Conservation (phyloP, 2,329 filamentous ascomycete genomes). For the Endoconidiophora laricicola region DNA sequence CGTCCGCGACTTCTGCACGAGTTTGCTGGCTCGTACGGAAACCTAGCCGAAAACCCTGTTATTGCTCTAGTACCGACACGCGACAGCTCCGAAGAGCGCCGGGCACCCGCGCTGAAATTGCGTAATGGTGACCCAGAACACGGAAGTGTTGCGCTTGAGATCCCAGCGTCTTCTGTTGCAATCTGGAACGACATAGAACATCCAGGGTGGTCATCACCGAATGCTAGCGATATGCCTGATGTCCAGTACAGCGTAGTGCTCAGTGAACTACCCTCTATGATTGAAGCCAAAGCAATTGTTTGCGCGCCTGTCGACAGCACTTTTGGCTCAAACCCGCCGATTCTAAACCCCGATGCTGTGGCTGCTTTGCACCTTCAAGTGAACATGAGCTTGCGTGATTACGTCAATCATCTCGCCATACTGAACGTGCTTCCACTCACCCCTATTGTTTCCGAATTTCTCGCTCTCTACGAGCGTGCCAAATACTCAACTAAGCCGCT, state of each 20-base stretch:
- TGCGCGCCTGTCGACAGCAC: constrained; percentile 40
- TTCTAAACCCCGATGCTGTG: constrained; percentile 46
- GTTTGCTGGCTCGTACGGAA: background rate
- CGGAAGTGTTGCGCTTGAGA: background rate
- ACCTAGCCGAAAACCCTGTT: background rate
- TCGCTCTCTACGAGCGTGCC: constrained; percentile 64
- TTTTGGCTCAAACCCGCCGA: background rate
- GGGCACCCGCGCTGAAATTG: background rate
- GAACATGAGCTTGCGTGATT: constrained; percentile 62
- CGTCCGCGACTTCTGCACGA: constrained; percentile 35
- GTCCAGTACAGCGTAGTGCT: constrained; percentile 74
- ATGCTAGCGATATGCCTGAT: constrained; percentile 55
- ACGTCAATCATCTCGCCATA: constrained; percentile 52
- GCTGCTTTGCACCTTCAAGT: constrained; percentile 53
- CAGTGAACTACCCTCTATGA: constrained; percentile 68
- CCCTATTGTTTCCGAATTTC: constrained; percentile 34
- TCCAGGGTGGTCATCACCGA: constrained; percentile 73
- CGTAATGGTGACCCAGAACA: background rate
- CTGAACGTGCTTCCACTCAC: constrained; percentile 39
- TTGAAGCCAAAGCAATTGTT: constrained; percentile 86
- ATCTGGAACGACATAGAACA: constrained; percentile 76
- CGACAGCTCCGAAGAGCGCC: background rate
- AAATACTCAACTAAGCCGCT: constrained; percentile 62
- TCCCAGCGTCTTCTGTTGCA: background rate
- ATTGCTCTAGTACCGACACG: background rate